These are phyloP conservation scores for Entophlyctis helioformis DNA, from an alignment of 192 early-diverging fungal species.

Conservation along the genomic window DNA sequence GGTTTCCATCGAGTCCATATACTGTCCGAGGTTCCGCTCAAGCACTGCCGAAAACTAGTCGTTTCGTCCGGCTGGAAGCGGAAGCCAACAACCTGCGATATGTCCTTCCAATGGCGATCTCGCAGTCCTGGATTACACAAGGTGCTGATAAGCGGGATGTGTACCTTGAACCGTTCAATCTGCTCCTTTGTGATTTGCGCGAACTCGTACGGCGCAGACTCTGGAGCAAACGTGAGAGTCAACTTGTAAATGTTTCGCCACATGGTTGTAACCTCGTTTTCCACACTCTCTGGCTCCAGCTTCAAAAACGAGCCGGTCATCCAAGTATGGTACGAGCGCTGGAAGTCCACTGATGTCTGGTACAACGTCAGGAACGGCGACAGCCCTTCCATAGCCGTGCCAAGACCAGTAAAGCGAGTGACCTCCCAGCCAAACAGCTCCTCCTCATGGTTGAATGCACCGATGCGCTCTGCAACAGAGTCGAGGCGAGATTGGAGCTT, in stretches of 20 bases:
- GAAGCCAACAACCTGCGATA: constrained; percentile 44
- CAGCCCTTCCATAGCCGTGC: constrained; percentile 22
- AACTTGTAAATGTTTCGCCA: constrained; percentile 48
- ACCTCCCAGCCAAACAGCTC: constrained; percentile 45
- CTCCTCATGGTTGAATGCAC: constrained; percentile 41
- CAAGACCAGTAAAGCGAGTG: constrained; percentile 33
- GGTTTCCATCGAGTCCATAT: constrained; percentile 39
- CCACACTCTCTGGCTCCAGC: constrained; percentile 46
- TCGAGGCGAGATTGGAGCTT: constrained; percentile 43
- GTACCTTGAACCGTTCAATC: constrained; percentile 45
- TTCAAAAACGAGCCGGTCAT: constrained; percentile 50
- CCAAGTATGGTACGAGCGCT: constrained; percentile 43
- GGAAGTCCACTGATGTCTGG: constrained; percentile 53
- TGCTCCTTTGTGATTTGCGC: constrained; percentile 50
- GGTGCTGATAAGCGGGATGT: constrained; percentile 40
- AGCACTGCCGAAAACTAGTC: constrained; percentile 35
- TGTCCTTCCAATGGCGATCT: constrained; percentile 48
- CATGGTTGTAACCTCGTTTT: constrained; percentile 47
- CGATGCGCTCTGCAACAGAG: constrained; percentile 31
- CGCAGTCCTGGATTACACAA: constrained; percentile 49
- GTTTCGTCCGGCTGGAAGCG: constrained; percentile 49
- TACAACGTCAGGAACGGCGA: constrained; percentile 43
- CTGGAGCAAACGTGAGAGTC: constrained; percentile 19
- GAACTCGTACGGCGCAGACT: constrained; percentile 34
- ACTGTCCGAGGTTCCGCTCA: constrained; percentile 36